Percentiles rank a stretch among this genome's conserved stretches.
Conservation (phyloP, 306 rosid species). For the Echinosophora koreensis region DNA sequence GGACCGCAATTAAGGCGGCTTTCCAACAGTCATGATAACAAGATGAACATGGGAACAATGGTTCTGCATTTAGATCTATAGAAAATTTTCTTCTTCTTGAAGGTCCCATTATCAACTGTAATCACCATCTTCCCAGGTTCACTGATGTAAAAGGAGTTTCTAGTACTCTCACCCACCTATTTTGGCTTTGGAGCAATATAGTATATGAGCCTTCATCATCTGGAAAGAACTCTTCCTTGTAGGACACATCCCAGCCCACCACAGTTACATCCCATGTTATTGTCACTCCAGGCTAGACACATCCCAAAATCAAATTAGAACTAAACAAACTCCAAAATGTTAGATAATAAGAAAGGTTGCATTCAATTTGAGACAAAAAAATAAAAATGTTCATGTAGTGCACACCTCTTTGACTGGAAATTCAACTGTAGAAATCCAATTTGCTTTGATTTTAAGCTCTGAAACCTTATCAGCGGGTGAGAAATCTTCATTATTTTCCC, state of each 20-base stretch:
- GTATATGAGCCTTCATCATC: conserved; percentile 88
- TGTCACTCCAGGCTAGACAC: conserved; percentile 70
- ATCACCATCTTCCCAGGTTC: conserved; percentile 86
- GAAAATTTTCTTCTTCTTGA: conserved; percentile 68
- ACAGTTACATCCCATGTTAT: conserved; percentile 84
- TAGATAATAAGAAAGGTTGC: neutral
- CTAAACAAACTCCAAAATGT: neutral
- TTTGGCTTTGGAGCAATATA: conserved; percentile 72
- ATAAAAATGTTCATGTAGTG: neutral
- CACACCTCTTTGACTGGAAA: conserved; percentile 77
- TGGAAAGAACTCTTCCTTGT: conserved; percentile 92
- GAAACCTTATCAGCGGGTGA: conserved; percentile 61
- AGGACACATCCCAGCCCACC: conserved; percentile 86
- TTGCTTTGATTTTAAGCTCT: conserved; percentile 61
- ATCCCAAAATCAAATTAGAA: conserved; percentile 25
- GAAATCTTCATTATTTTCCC: conserved; percentile 72
- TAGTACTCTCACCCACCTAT: conserved; percentile 61
- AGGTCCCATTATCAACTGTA: conserved; percentile 69
- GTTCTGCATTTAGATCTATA: conserved; percentile 72
- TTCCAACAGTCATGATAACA: conserved; percentile 46
- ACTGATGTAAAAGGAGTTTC: conserved; percentile 80
- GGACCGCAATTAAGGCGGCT: too few species aligned
- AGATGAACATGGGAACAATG: conserved; percentile 72
- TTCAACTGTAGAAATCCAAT: conserved; percentile 52
- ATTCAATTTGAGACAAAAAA: neutral